These are phyloP conservation scores for Candida andamanensis DNA, from an alignment of 805 yeast genomes.

Conservation along the genomic window DNA sequence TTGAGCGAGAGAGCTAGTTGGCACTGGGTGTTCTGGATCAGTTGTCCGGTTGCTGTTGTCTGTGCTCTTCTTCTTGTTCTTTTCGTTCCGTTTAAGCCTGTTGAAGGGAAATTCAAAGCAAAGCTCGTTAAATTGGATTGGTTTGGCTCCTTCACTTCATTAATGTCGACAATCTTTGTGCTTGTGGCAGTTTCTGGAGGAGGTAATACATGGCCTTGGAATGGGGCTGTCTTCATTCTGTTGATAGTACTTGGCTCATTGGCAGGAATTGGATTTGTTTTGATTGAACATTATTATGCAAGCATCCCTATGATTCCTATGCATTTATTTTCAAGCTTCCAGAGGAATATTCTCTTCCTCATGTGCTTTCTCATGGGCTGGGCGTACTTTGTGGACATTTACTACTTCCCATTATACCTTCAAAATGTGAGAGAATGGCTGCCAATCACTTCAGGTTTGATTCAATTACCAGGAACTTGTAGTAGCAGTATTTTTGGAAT, in stretches of 20 bases:
- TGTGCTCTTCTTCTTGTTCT: conserved; percentile 5
- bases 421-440: conserved; percentile 28
- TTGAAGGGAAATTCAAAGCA: conserved; percentile 24
- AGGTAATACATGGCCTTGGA: conserved; percentile 55
- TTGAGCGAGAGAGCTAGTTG: conserved; percentile 8
- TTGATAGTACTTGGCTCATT: conserved; percentile 29
- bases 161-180: conserved; percentile 46
- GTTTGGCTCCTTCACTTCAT: conserved; percentile 44
- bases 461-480: conserved; percentile 10
- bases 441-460: conserved; percentile 8
- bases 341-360: conserved; percentile 27
- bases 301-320: conserved; percentile 51
- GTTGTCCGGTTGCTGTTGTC: conserved; percentile 8
- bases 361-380: conserved; percentile 45
- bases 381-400: conserved; percentile 42
- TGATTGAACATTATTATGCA: conserved; percentile 46
- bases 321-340: conserved; percentile 30
- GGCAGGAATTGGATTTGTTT: conserved; percentile 35
- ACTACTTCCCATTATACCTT: conserved; percentile 30
- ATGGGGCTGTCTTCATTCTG: conserved; percentile 31
- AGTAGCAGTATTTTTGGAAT: conserved; percentile 12
- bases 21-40: conserved; percentile 10
- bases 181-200: conserved; percentile 58
- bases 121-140: conserved; percentile 48
- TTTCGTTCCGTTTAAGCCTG: conserved; percentile 13